Percentiles rank a stretch among this genome's conserved stretches.
Evolutionary conservation across 371 early-diverging fungal genomes (phyloP).

Genomic region (Mortierella sp.): DNA sequence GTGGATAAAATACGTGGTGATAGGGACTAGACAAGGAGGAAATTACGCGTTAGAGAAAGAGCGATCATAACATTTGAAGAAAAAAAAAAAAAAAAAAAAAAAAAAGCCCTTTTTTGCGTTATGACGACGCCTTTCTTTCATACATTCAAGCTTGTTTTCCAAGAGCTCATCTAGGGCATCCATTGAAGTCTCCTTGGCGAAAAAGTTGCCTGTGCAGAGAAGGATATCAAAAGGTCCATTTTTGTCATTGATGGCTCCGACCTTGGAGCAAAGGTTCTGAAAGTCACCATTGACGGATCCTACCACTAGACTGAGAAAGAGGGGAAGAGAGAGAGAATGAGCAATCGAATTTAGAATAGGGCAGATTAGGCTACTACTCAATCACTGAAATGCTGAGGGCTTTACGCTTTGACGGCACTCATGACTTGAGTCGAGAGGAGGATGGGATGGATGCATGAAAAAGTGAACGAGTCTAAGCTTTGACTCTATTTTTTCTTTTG

Average conservation of each 20-base stretch:
- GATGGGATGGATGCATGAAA: neutral
- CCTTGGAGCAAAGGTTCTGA: conserved; percentile 70
- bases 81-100: neutral
- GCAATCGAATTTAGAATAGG: neutral
- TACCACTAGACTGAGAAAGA: conserved; percentile 62
- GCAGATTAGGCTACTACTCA: too few species aligned
- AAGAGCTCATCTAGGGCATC: conserved; percentile 64
- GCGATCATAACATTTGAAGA: neutral
- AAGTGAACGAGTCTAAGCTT: too few species aligned
- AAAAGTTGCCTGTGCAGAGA: conserved; percentile 86
- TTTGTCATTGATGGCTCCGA: conserved; percentile 78
- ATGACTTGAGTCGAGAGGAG: conserved; percentile 12
- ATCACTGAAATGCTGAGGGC: neutral
- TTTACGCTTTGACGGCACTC: conserved; percentile 50
- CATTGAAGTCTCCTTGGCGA: conserved; percentile 59
- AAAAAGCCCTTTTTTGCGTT: neutral
- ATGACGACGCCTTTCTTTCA: neutral
- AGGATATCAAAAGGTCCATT: conserved; percentile 88
- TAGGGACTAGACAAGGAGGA: conserved; percentile 63
- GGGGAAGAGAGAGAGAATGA: neutral
- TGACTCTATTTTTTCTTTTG: too few species aligned
- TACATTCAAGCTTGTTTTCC: conserved; percentile 68
- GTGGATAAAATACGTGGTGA: conserved; percentile 80
- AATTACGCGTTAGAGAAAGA: conserved; percentile 1
- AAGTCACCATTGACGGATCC: conserved; percentile 78